Base-by-base conservation (phyloP, 208 protist genomes). In the Crithidia expoeki region DNA sequence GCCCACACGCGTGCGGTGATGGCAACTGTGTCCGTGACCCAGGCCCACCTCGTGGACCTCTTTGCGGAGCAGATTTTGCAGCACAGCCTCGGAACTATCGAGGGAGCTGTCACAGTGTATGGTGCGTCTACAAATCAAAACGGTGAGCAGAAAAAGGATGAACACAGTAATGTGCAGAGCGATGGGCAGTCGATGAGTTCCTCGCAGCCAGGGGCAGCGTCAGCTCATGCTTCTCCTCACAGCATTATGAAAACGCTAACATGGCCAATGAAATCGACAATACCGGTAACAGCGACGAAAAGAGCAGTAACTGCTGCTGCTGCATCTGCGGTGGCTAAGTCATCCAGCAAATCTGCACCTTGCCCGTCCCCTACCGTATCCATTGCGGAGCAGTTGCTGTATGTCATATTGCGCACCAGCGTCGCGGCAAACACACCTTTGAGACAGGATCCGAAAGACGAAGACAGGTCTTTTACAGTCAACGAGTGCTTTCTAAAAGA, bases 381-480 rank as follows among this genome's bases (percentile, higher is more conserved):
- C 6, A 60, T 86, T 28, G 77, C 72, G 1, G 86, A 86, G 46
- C 69, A 85, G 51, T 78, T 93, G 65, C 69, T 95, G n/a, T 91
- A 94, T 58, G 79, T 95, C 28, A 83, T 95, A 44, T 76, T 95
- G 21, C 85, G 85, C 65, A 95, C 90, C 7, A 91, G 90, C 60
- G 69, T 85, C 32, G 76, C 80, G 0, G 85, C 77, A 2, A 71
- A 79, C 38, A 72, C 66, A 14, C 71, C 58, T 34, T 25, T 53
- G 42, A 23, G 62, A 51, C 3, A 0, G 1, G 23, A 42, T 23
- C 4, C 17, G 7, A 46, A 4, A 12, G 44, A 30, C 17, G 30
- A 36, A 23, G 32, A 17, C 11, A 34, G 36, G 1, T 10, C 14
- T 4, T 38, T 38, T 17, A 33, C 25, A 4, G 28, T 21, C 10